Conservation (phyloP, 345 rosid species). For the Cardamine occulta region DNA sequence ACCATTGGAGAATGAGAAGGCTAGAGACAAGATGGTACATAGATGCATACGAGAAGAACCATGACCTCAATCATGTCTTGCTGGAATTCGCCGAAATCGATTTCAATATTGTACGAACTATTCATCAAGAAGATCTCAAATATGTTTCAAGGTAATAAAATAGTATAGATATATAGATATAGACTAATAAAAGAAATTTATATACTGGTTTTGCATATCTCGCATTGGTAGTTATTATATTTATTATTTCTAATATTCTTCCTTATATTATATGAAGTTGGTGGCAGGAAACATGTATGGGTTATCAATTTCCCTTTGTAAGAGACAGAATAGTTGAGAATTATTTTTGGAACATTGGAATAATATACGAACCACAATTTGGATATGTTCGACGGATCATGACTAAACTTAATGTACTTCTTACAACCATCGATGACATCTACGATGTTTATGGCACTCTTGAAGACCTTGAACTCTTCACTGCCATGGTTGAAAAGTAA, state of each 20-base stretch:
- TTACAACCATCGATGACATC: slow-evolving; percentile 44
- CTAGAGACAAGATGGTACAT: slow-evolving; percentile 43
- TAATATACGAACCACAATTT: slow-evolving; percentile 46
- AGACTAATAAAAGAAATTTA: neutral
- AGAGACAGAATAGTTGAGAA: slow-evolving; percentile 49
- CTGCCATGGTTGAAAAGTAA: slow-evolving; percentile 45
- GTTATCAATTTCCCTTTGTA: slow-evolving; percentile 38
- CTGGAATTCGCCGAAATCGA: slow-evolving; percentile 38
- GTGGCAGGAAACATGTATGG: slow-evolving; percentile 43
- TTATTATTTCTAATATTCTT: neutral
- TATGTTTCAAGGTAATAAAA: slow-evolving; percentile 29
- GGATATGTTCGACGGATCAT: slow-evolving; percentile 11
- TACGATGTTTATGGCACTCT: slow-evolving; percentile 47
- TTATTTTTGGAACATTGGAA: slow-evolving; percentile 46
- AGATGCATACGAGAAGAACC: slow-evolving; percentile 30
- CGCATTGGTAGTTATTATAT: neutral
- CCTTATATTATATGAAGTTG: slow-evolving; percentile 38
- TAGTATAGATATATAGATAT: no score
- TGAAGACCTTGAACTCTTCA: slow-evolving; percentile 49
- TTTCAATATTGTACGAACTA: slow-evolving; percentile 42
- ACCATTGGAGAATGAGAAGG: slow-evolving; percentile 39
- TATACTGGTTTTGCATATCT: neutral
- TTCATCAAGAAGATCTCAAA: slow-evolving; percentile 47
- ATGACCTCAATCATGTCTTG: slow-evolving; percentile 24
- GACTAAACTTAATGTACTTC: slow-evolving; percentile 29